These are phyloP conservation scores for Licmophora abbreviata DNA, from an alignment of 108 stramenopile species.

Conservation along the genomic window DNA sequence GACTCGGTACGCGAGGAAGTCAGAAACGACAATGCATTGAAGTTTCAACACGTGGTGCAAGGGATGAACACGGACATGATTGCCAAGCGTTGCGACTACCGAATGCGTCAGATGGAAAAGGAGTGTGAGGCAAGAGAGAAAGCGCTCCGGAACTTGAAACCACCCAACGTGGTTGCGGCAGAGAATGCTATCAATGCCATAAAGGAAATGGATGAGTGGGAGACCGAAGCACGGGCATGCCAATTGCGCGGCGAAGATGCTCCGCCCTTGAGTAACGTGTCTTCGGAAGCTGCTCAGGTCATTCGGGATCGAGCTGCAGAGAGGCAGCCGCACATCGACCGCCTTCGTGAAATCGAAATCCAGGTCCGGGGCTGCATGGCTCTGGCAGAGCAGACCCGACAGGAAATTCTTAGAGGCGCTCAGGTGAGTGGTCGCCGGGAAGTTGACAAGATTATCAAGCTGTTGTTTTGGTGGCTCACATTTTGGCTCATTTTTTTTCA, in stretches of 20 bases:
- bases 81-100: conserved; percentile 79
- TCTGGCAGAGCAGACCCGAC: conserved; percentile 63
- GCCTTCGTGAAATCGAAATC: conserved; percentile 76
- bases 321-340: conserved; percentile 40
- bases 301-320: conserved; percentile 56
- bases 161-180: conserved; percentile 62
- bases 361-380: conserved; percentile 61
- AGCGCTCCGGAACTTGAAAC: conserved; percentile 48
- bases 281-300: conserved; percentile 26
- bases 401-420: conserved; percentile 63
- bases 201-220: conserved; percentile 72
- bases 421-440: too few species aligned
- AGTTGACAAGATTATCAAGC: background rate
- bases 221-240: conserved; percentile 41
- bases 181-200: conserved; percentile 69
- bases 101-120: conserved; percentile 86
- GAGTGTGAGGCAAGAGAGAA: conserved; percentile 83
- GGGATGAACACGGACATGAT: conserved; percentile 83
- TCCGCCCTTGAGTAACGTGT: conserved; percentile 31
- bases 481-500: background rate
- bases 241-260: conserved; percentile 52
- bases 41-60: conserved; percentile 81
- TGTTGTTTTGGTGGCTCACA: background rate
- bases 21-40: conserved; percentile 46
- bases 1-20: conserved; percentile 72